phyloP scores from a whole-genome alignment of 805 yeast genomes.

The Wickerhamiella hasegawae region DNA sequence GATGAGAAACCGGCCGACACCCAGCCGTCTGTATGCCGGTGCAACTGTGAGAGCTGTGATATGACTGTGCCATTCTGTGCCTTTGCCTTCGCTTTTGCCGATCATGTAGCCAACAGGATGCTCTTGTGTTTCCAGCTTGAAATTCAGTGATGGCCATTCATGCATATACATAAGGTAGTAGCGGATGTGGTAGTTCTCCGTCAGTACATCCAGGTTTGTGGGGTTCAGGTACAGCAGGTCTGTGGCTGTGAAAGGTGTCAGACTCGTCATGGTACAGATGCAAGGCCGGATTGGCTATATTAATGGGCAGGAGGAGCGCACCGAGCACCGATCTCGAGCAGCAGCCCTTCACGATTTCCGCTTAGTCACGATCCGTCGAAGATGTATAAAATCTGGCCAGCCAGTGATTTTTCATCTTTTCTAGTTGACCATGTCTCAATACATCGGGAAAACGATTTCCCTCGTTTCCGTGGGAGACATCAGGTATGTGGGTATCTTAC shows the following conservation, averaged over 20 bases:
- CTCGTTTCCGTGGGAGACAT: constrained; percentile 64
- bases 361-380: no score
- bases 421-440: constrained; percentile 64
- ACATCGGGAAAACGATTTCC: constrained; percentile 79
- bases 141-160: constrained; percentile 80
- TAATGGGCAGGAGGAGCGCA: no score
- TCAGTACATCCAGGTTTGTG: constrained; percentile 73
- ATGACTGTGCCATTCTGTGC: constrained; percentile 86
- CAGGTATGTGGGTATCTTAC: constrained; percentile 78
- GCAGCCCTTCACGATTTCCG: no score
- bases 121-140: constrained; percentile 31
- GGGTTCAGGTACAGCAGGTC: constrained; percentile 61
- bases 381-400: no score
- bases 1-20: constrained; percentile 71
- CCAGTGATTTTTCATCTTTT: no score
- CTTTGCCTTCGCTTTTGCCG: constrained; percentile 89
- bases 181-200: constrained; percentile 76
- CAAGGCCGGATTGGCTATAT: no score
- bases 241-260: constrained; percentile 74
- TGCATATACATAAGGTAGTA: constrained; percentile 74
- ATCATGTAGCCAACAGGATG: constrained; percentile 40
- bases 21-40: constrained; percentile 66
- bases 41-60: constrained; percentile 90
- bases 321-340: no score
- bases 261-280: constrained; percentile 71